phyloP scores from a whole-genome alignment of 768 basidiomycete species.

The Chlorophyllum brunneum region DNA sequence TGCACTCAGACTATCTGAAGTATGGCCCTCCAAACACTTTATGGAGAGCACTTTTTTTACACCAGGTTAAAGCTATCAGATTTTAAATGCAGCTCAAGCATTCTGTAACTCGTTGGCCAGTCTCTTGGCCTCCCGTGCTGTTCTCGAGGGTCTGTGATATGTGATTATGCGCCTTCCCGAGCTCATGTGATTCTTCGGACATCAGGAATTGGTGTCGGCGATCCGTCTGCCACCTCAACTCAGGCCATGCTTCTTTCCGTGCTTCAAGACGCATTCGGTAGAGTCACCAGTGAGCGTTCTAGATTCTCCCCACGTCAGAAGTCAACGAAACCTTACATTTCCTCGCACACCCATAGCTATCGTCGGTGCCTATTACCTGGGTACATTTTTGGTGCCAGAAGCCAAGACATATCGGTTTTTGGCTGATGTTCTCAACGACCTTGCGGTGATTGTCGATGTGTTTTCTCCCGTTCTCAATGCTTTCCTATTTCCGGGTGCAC shows the following conservation, averaged over 20 bases:
- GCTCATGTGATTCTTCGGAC: not conserved
- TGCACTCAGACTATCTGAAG: constrained; percentile 49
- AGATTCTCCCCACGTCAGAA: not conserved
- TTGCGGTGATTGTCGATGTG: constrained; percentile 54
- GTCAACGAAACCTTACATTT: not conserved
- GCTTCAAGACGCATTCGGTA: constrained; percentile 61
- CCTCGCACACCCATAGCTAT: constrained; percentile 43
- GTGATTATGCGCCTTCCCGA: not conserved
- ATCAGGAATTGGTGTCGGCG: constrained; percentile 66
- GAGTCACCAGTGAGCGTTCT: constrained; percentile 59
- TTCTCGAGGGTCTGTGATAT: constrained; percentile 50
- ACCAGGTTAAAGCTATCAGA: constrained; percentile 50
- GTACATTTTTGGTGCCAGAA: constrained; percentile 64
- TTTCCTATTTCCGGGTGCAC: constrained; percentile 35
- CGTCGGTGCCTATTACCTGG: constrained; percentile 54
- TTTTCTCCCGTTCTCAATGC: constrained; percentile 52
- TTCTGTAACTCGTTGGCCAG: constrained; percentile 67
- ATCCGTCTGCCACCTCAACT: constrained; percentile 62
- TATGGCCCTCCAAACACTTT: constrained; percentile 22
- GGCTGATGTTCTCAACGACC: constrained; percentile 65
- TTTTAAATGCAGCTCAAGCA: constrained; percentile 63
- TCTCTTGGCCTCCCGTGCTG: constrained; percentile 61
- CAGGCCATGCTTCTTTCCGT: constrained; percentile 61
- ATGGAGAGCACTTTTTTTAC: not conserved
- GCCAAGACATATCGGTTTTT: constrained; percentile 67